Evolutionary conservation across 2,329 filamentous ascomycete genomes (phyloP), one percentile per base, ranked within the genome.

Genomic region (Botryotinia calthae): DNA sequence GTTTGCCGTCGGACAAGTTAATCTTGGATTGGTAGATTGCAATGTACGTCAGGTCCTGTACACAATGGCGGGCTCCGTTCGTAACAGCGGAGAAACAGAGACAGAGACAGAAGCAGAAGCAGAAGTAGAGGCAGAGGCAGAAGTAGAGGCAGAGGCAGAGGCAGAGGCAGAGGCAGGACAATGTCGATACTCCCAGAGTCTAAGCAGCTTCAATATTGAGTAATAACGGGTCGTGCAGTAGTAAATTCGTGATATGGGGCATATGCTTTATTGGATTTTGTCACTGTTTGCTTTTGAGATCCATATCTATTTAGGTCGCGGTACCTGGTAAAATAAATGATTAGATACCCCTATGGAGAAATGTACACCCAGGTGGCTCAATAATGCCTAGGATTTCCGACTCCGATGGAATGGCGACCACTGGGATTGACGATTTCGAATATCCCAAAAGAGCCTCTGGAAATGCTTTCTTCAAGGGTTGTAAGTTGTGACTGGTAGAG

Each of bases 301-400:
- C 20, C 34, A n/a, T 44, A 44, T 46, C 61, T 64, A 31, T 20
- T 22, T 46, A 31, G n/a, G 34, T 37, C 14, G 20, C 58, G 34
- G 34, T 25, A 25, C 34, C 58, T 61, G 18, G 56, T 59, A 37
- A 37, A 34, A 20, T 18, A 25, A 62, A 28, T 62, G 34, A 42
- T 62, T 28, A 40, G 51, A 56, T 56, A 18, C 61, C n/a, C 61
- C n/a, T 64, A 46, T 64, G 61, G 61, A 46, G 61, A 64, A 56
- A 46, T 22, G 31, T 31, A 31, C 0, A 4, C 48, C 48, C 48
- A n/a, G 48, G 48, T n/a, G 14, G 48, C 48, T 42, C 61, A 64
- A 64, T 46, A 46, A 28, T 64, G 25, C 31, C 61, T 64, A 64
- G 61, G 40, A 28, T 64, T 14, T 7, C 18, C 28, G 61, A 64